Evolutionary conservation across 106 monocot genomes (phyloP).

Genomic region (Dendrobium nobile): DNA sequence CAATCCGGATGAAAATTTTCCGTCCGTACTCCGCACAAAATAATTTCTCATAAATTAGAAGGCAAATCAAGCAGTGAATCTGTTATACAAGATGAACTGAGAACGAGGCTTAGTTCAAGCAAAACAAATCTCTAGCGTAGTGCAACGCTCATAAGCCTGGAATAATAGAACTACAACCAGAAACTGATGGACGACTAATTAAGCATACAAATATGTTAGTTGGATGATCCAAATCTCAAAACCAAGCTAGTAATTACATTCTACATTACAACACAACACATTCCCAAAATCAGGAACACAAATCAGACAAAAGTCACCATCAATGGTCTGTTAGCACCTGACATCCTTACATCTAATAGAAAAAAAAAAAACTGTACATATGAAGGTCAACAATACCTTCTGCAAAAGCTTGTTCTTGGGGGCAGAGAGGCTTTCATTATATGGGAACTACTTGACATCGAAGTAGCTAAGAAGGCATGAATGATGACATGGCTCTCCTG

Average conservation of each 20-base stretch:
- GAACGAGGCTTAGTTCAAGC: background rate
- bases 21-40: no score
- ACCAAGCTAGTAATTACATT: background rate
- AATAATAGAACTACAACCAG: background rate
- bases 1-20: no score
- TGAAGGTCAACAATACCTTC: background rate
- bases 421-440: background rate
- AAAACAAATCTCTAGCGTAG: background rate
- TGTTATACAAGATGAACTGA: background rate
- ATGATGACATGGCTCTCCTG: conserved; percentile 64
- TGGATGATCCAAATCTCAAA: background rate
- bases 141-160: background rate
- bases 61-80: background rate
- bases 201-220: no score
- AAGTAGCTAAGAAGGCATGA: conserved; percentile 34
- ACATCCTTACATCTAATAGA: background rate
- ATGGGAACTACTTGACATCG: background rate
- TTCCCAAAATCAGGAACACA: background rate
- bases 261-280: conserved; percentile 2
- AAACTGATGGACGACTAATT: background rate
- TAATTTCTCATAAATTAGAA: background rate
- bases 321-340: background rate
- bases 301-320: background rate
- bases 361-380: background rate
- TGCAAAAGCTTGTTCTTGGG: background rate